Evolutionary conservation across 2,329 filamentous ascomycete species (phyloP), one percentile per base, ranked within the genome.

Genomic region (Colletotrichum ledebouriae): DNA sequence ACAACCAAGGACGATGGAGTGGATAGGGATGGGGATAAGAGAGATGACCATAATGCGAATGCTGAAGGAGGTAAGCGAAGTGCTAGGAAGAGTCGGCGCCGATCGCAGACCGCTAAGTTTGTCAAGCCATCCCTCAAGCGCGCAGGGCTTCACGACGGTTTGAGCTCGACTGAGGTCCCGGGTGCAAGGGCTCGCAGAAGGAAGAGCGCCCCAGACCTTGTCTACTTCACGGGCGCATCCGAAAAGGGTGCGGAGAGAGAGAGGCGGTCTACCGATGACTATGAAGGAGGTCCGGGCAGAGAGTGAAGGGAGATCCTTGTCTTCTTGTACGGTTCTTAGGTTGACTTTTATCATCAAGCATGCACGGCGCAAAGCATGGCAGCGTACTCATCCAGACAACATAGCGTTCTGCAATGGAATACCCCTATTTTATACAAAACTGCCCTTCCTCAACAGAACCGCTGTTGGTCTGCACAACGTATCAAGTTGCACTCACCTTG

Each of bases 361-460:
- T 52, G 49, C 25, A 52, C 17, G 49, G 49, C 49, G 49, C 29
- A 52, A 33, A 25, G 33, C n/a, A 33, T 52, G 22, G 22, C n/a
- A 52, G 9, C 15, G n/a, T 34, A 52, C 49, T 52, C 15, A 10
- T 5, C 25, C n/a, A 5, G 22, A 9, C 6, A 29, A 15, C 47
- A 53, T 53, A 37, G 49, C 49, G 17, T 53, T 34, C 11, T 34
- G 49, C 49, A 53, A 33, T 33, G 29, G 13, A 53, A 53, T 53
- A 53, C 49, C 49, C 49, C 29, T 15, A 33, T 4, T 12, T 37
- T 20, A 53, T 29, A 34, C 15, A 50, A 13, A 29, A 12, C 34
- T 3, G 12, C 29, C 29, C 3, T 10, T 29, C 9, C 13, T 13
- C 47, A n/a, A 13, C 15, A 29, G n/a, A 13, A 10, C 47, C 33